A percentile compares a stretch with the other conserved stretches of the same genome.
These are phyloP conservation scores for Tylopilus plumbeoviolaceoides DNA, from an alignment of 768 basidiomycete genomes.

Conservation along the genomic window DNA sequence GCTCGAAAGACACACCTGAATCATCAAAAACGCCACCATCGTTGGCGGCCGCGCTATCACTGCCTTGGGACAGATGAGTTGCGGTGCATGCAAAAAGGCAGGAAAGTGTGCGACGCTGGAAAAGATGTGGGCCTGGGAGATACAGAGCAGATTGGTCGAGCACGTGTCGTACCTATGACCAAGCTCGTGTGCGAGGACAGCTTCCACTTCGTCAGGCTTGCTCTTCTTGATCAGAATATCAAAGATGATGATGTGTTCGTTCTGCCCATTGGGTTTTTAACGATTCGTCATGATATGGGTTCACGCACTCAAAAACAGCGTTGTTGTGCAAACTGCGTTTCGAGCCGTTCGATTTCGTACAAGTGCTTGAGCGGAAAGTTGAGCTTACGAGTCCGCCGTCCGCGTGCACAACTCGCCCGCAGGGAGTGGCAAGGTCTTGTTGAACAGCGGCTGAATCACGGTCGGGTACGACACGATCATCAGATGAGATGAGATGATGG, in stretches of 20 bases:
- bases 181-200: conserved; percentile 93
- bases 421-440: no score
- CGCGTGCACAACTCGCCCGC: no score
- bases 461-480: no score
- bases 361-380: conserved; percentile 81
- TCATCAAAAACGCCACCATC: conserved; percentile 81
- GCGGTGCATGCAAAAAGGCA: conserved; percentile 81
- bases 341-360: conserved; percentile 95
- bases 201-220: conserved; percentile 90
- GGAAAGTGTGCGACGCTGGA: conserved; percentile 82
- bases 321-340: conserved; percentile 95
- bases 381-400: no score
- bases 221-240: conserved; percentile 94
- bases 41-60: conserved; percentile 71
- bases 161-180: conserved; percentile 96
- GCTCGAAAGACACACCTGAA: conserved; percentile 48
- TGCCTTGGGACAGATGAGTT: conserved; percentile 57
- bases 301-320: conserved; percentile 98
- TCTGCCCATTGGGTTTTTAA: conserved; percentile 37
- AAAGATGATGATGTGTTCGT: conserved; percentile 94
- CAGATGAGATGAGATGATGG: no score
- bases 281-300: conserved; percentile 47
- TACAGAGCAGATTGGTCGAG: conserved; percentile 81
- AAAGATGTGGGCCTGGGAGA: conserved; percentile 87
- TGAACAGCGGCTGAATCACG: no score